phyloP scores from a whole-genome alignment of 192 early-diverging fungal genomes.

The Phlyctochytrium arcticum region DNA sequence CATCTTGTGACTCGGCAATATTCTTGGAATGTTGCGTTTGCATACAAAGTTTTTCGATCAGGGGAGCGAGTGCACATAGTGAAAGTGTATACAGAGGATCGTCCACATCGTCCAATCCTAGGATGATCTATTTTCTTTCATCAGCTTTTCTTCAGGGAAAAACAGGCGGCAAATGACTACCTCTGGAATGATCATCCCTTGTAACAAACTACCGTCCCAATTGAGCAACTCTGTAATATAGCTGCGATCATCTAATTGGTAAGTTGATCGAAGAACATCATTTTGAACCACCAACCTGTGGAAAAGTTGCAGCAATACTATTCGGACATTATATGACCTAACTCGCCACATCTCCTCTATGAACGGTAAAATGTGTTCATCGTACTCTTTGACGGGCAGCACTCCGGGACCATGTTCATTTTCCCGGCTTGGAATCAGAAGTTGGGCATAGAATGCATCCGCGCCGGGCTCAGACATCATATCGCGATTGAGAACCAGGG shows the following conservation, averaged over 20 bases:
- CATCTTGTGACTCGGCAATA: background rate
- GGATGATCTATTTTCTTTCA: too few species aligned
- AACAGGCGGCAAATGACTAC: background rate
- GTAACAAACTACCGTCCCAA: constrained; percentile 7
- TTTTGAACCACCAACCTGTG: constrained; percentile 3
- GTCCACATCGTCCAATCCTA: constrained; percentile 11
- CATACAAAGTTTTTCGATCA: background rate
- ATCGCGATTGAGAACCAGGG: constrained; percentile 22
- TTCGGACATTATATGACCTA: constrained; percentile 3
- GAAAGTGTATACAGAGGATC: constrained; percentile 10
- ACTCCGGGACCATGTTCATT: constrained; percentile 6
- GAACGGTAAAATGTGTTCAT: constrained; percentile 30
- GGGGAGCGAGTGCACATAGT: constrained; percentile 1
- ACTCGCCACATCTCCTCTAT: constrained; percentile 20
- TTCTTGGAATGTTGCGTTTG: background rate
- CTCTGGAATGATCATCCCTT: constrained; percentile 15
- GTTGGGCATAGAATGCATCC: constrained; percentile 23
- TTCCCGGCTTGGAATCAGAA: constrained; percentile 16
- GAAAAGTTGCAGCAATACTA: constrained; percentile 17
- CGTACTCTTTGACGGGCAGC: constrained; percentile 16
- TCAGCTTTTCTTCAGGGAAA: too few species aligned
- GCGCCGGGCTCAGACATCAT: constrained; percentile 32
- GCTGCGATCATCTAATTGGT: too few species aligned
- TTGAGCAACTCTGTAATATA: constrained; percentile 9
- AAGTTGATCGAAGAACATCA: background rate